phyloP scores from a whole-genome alignment of 371 early-diverging fungal genomes.

The Saksenaea vasiformis region DNA sequence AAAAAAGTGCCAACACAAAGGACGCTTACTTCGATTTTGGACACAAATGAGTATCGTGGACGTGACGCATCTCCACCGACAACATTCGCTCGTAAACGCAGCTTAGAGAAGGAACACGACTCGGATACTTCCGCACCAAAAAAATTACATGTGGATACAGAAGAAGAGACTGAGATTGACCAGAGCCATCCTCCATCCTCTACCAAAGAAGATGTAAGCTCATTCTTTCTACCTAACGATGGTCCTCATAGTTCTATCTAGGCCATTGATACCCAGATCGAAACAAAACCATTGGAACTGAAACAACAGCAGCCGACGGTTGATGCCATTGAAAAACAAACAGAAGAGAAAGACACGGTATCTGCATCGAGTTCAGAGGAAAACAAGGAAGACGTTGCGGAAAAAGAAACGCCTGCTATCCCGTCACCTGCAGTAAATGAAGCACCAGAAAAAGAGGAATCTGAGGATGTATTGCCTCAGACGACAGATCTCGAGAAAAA shows the following conservation, averaged over 20 bases:
- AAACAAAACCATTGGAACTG: background rate
- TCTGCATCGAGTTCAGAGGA: no score
- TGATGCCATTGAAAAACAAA: background rate
- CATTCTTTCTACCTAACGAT: background rate
- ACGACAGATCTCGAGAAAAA: no score
- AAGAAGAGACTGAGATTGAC: background rate
- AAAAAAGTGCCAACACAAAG: background rate
- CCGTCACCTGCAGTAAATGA: no score
- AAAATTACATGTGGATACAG: background rate
- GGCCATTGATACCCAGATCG: background rate
- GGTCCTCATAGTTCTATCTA: background rate
- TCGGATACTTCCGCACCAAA: background rate
- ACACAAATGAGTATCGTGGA: background rate
- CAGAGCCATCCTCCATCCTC: background rate
- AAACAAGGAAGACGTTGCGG: no score
- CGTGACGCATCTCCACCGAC: background rate
- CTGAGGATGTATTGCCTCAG: no score
- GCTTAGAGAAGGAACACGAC: background rate
- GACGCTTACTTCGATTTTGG: conserved; percentile 1
- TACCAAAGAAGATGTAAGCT: background rate
- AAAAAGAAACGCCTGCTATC: no score
- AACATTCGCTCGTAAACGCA: background rate
- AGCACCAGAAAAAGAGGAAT: no score
- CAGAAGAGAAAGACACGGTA: no score
- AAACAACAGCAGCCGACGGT: background rate